Evolutionary conservation across 192 early-diverging fungal genomes (phyloP).

Genomic region (Phlyctochytrium planicorne): DNA sequence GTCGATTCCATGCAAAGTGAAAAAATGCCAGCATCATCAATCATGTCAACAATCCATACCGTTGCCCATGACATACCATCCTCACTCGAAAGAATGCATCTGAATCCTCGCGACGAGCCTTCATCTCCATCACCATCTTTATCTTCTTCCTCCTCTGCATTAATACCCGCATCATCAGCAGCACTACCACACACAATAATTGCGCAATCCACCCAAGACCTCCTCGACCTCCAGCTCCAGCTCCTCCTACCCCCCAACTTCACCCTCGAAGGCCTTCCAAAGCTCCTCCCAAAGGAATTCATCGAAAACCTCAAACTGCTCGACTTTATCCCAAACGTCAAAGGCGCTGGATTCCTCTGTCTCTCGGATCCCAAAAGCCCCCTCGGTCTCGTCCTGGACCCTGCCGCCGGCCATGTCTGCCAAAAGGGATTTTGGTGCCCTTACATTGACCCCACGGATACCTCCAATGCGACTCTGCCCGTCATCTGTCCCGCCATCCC

Average conservation of each 20-base stretch:
- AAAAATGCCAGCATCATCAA: no score
- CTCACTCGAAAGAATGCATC: no score
- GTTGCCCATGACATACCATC: no score
- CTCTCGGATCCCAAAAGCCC: slow-evolving; percentile 5
- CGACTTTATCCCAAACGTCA: neutral
- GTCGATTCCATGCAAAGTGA: no score
- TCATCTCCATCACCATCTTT: no score
- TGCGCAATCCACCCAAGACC: no score
- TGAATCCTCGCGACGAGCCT: no score
- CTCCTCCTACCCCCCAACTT: neutral
- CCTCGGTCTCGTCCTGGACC: slow-evolving; percentile 10
- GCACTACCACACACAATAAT: no score
- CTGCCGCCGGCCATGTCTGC: neutral
- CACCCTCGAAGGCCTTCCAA: neutral
- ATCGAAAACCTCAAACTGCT: neutral
- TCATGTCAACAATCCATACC: no score
- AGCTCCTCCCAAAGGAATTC: neutral
- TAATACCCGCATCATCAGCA: no score
- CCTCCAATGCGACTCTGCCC: slow-evolving; percentile 8
- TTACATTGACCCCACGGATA: slow-evolving; percentile 23
- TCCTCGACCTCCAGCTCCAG: no score
- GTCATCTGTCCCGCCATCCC: slow-evolving; percentile 16
- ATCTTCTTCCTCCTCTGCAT: no score
- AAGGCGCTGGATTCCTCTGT: slow-evolving; percentile 15
- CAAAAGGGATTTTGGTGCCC: slow-evolving; percentile 28